Evolutionary conservation across 805 yeast genomes (phyloP), one percentile per base, ranked within the genome.

Genomic region (Nakazawaea laoshanensis): DNA sequence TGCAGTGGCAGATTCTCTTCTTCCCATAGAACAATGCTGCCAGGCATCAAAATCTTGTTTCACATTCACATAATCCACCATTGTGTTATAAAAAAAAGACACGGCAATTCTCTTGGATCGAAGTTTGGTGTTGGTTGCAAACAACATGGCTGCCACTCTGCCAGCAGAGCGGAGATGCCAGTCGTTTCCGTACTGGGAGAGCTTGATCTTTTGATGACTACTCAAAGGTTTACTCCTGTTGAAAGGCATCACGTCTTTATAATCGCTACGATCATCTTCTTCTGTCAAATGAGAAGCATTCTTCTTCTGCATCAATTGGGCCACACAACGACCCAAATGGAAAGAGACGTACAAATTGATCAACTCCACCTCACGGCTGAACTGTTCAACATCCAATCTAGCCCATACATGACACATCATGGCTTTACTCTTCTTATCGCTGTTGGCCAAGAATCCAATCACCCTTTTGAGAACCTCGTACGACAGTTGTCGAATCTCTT

Each of bases 11-110:
- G 11, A 7, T 6, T 54, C 65, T 24, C 32, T 32, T 14, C 37
- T 38, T 9, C 37, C 24, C 9, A 37, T 16, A 26, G 19, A 19
- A 40, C 55, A 51, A 44, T 64, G 63, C 40, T 78, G 83, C 96
- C 96, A 89, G 1, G 71, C 63, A 44, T 84, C 94, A 55, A 81
- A 92, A 53, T 89, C 98, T 35, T 74, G 69, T 36, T 67, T 74
- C 21, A 83, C 65, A 45, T 83, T 83, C 16, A 85, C 75, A 50
- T 66, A 83, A 51, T 89, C 97, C 3, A 82, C 79, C 55, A 87
- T 60, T 4, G 81, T 67, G 50, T 89, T 89, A 58, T 89, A 89
- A 46, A 83, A 85, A 0, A 54, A 47, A 6, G 74, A 65, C 18
- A 53, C 49, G 3, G 61, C 54, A 4, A 63, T 44, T 29, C 53